phyloP scores from a whole-genome alignment of 495 filamentous ascomycete genomes.

The Penicillium tannophilum region DNA sequence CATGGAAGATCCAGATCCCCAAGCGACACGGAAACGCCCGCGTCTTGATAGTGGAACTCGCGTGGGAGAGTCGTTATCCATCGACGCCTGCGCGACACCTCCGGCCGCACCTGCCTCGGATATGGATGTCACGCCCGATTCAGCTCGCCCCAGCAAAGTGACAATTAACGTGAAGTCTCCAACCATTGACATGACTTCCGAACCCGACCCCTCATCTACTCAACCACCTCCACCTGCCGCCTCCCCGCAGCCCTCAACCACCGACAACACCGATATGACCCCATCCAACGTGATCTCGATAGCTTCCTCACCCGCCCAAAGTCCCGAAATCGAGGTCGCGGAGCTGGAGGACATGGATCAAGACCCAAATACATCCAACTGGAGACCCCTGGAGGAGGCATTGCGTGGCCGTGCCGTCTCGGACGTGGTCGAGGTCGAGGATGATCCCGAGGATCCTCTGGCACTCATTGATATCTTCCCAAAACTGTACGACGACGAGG shows the following conservation, averaged over 20 bases:
- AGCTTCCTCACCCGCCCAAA: conserved; percentile 51
- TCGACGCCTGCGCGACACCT: conserved; percentile 29
- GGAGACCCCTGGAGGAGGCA: conserved; percentile 44
- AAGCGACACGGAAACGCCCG: conserved; percentile 61
- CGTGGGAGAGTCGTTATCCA: conserved; percentile 47
- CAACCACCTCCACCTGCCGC: neutral
- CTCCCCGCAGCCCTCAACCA: conserved; percentile 15
- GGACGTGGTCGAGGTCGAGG: conserved; percentile 42
- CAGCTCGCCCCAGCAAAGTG: conserved; percentile 50
- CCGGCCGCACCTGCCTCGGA: conserved; percentile 35
- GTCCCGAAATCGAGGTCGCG: conserved; percentile 57
- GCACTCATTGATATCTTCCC: conserved; percentile 41
- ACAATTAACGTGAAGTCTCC: conserved; percentile 59
- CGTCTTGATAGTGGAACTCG: conserved; percentile 61
- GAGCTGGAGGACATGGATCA: conserved; percentile 59
- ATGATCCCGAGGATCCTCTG: conserved; percentile 24
- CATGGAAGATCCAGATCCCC: conserved; percentile 59
- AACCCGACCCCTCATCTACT: conserved; percentile 15
- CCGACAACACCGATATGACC: conserved; percentile 22
- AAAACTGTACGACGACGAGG: conserved; percentile 29
- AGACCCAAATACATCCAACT: conserved; percentile 45
- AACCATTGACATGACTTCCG: conserved; percentile 21
- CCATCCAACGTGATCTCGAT: conserved; percentile 44
- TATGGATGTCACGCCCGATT: conserved; percentile 36
- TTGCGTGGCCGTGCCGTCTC: conserved; percentile 30